Evolutionary conservation across 1,284 basidiomycete genomes (phyloP).

Genomic region (Schizophyllum commune): DNA sequence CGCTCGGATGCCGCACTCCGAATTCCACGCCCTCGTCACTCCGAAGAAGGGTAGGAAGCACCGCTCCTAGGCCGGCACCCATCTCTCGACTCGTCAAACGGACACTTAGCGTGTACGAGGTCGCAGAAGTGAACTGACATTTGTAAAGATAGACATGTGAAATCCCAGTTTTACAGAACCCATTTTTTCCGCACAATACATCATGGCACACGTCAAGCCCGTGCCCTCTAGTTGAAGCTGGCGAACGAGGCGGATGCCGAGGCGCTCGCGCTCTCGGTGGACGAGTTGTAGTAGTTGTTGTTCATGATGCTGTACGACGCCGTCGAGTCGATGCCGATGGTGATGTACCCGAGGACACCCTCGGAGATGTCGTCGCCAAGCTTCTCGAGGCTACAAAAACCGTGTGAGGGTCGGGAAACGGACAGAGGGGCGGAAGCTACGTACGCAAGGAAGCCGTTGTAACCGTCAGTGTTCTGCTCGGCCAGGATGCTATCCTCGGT

Average conservation of each 20-base stretch:
- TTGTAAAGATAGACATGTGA: background rate
- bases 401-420: background rate
- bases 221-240: background rate
- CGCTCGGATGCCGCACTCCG: no score
- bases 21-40: no score
- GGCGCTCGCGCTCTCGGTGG: background rate
- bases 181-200: background rate
- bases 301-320: background rate
- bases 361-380: slow-evolving; percentile 9
- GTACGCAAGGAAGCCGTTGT: slow-evolving; percentile 22
- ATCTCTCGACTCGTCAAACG: background rate
- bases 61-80: no score
- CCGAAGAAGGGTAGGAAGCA: no score
- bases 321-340: slow-evolving; percentile 6
- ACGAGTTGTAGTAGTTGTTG: background rate
- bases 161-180: background rate
- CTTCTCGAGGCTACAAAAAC: slow-evolving; percentile 1
- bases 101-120: background rate
- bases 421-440: background rate
- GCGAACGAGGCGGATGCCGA: background rate
- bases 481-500: slow-evolving; percentile 18
- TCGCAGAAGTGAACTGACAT: background rate
- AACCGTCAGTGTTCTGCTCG: slow-evolving; percentile 18
- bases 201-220: background rate
- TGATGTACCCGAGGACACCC: slow-evolving; percentile 10